Percentiles rank a stretch among this genome's conserved stretches.
Conservation (phyloP, 2,329 filamentous ascomycete species). For the Monilinia fructigena region DNA sequence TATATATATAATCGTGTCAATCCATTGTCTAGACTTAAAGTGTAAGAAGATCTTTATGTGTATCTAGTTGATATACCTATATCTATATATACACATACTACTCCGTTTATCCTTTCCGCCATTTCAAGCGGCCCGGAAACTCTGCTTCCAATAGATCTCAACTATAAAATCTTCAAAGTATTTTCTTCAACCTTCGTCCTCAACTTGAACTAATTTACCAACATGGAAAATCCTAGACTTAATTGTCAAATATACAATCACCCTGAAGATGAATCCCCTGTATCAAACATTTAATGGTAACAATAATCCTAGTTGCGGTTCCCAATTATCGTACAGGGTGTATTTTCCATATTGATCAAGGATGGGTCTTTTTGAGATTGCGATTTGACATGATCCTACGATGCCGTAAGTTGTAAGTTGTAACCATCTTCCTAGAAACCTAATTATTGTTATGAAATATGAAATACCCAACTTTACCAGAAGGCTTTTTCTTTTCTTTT, state of each 20-base stretch:
- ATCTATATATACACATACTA: background rate
- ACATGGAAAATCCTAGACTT: slow-evolving; percentile 1
- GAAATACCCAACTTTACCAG: slow-evolving; percentile 8
- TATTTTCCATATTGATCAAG: slow-evolving; percentile 11
- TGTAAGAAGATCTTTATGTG: too few species aligned
- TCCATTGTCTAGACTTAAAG: background rate
- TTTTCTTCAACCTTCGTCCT: background rate
- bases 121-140: background rate
- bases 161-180: background rate
- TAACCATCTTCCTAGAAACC: slow-evolving; percentile 12
- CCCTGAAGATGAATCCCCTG: slow-evolving; percentile 7
- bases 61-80: background rate
- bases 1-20: background rate
- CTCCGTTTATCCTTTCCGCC: background rate
- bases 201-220: background rate
- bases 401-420: slow-evolving; percentile 2
- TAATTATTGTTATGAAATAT: slow-evolving; percentile 20
- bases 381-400: slow-evolving; percentile 18
- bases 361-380: slow-evolving; percentile 11
- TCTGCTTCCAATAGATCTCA: background rate
- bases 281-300: background rate
- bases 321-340: slow-evolving; percentile 10
- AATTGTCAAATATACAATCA: slow-evolving; percentile 6
- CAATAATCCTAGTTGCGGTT: background rate
- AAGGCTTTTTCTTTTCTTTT: slow-evolving; percentile 3